Percentiles rank a stretch among this genome's conserved stretches.
Evolutionary conservation across 306 rosid genomes (phyloP).

Genomic region (Castanea mollissima): DNA sequence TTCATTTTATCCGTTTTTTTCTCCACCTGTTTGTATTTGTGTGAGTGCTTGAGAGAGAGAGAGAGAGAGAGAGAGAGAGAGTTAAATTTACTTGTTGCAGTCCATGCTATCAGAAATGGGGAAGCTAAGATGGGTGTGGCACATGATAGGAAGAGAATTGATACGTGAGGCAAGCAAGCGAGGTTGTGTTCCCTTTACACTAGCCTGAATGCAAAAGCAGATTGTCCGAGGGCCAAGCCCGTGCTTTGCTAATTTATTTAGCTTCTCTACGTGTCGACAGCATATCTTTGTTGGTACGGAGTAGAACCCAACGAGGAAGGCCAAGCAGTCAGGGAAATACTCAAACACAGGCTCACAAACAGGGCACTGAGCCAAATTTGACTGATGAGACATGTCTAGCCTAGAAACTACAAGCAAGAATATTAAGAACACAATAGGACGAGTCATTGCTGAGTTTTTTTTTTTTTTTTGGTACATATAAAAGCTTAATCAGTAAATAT

Average conservation of each 20-base stretch:
- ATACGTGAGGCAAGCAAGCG: constrained; percentile 4
- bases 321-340: constrained; percentile 31
- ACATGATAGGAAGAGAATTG: constrained; percentile 24
- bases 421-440: too few relatives aligned
- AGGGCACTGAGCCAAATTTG: neutral
- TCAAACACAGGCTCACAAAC: constrained; percentile 23
- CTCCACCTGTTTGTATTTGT: too few relatives aligned
- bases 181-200: constrained; percentile 25
- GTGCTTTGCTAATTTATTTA: constrained; percentile 25
- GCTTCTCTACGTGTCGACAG: constrained; percentile 14
- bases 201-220: constrained; percentile 32
- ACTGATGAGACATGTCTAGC: neutral
- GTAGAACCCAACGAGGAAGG: constrained; percentile 15
- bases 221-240: constrained; percentile 16
- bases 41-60: too few relatives aligned
- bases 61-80: too few relatives aligned
- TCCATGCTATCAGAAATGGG: constrained; percentile 42
- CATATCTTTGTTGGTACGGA: constrained; percentile 10
- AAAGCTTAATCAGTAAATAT: too few relatives aligned
- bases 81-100: constrained; percentile 29
- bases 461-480: too few relatives aligned
- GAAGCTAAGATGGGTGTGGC: constrained; percentile 35
- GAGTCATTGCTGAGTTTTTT: too few relatives aligned
- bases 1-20: too few relatives aligned
- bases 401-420: neutral